Evolutionary conservation across 352 stramenopile genomes (phyloP), one percentile per base, ranked within the genome.

Genomic region (Phytophthora fragariaefolia): DNA sequence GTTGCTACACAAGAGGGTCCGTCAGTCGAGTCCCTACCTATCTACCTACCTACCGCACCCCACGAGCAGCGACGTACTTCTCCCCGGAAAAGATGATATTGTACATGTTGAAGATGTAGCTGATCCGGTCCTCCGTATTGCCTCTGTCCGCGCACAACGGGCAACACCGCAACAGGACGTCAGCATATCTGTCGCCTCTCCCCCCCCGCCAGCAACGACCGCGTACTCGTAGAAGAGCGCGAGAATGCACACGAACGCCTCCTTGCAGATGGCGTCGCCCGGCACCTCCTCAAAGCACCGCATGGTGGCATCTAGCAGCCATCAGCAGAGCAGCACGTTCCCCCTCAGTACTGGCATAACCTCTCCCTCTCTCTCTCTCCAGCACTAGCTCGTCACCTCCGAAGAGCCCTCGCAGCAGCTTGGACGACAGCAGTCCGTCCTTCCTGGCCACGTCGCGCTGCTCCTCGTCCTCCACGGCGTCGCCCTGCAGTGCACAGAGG

Each of bases 81-180:
- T 95, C 85, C 13, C 73, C 73, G 3, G 74, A 77, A 60, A 91
- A 85, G 26, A 87, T 84, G 57, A 91, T 92, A 49, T 77, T 82
- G 73, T 94, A 93, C 87, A 95, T 95, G 20, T 72, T 85, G 58
- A 95, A 95, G 22, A 95, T 80, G 67, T 93, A 95, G 70, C 82
- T 89, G 63, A 95, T 91, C n/a, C 87, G 82, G 69, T 95, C 87
- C 59, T 95, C 87, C 32, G 85, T 93, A 69, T 93, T 93, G 50
- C 87, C 87, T 71, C 87, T 95, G 60, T 49, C 8, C 34, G 24
- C 12, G n/a, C 58, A 55, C 34, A 68, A 43, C 18, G n/a, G n/a
- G 55, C 30, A 63, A 54, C 40, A 58, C 45, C 18, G 42, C 40
- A 17, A 45, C 28, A 13, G 32, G 48, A 66, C 59, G 75, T 71